These are phyloP conservation scores for Dictyostelium firmibasis DNA, from an alignment of 78 protist genomes.

Conservation along the genomic window DNA sequence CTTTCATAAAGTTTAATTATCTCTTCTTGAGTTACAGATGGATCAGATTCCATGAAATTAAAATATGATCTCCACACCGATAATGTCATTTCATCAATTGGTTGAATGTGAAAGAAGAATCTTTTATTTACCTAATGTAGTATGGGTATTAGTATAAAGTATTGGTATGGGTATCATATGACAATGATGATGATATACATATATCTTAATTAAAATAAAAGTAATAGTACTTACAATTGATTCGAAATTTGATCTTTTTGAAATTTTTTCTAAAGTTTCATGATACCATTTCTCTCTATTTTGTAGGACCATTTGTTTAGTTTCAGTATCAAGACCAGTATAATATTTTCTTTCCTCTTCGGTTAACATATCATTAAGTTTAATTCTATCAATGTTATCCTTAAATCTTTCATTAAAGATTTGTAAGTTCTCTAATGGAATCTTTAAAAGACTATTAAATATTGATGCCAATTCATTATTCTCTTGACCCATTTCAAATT, in stretches of 20 bases:
- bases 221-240: neutral
- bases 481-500: conserved; percentile 5
- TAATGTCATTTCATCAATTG: conserved; percentile 7
- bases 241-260: conserved; percentile 1
- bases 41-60: neutral
- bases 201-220: too few species aligned
- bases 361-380: neutral
- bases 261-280: neutral
- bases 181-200: too few species aligned
- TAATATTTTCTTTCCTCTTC: neutral
- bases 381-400: conserved; percentile 7
- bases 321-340: neutral
- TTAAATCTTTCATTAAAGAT: conserved; percentile 7
- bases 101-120: conserved; percentile 30
- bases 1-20: conserved; percentile 7
- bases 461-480: neutral
- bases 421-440: conserved; percentile 31
- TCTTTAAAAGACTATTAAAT: conserved; percentile 15
- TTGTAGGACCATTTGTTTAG: neutral
- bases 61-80: conserved; percentile 29
- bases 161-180: too few species aligned
- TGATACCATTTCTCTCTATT: conserved; percentile 31
- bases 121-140: conserved; percentile 14
- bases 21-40: neutral
- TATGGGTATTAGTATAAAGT: too few species aligned